Percentiles rank a stretch among this genome's conserved stretches.
Evolutionary conservation across 768 basidiomycete species (phyloP).

Genomic region (Trametes cubensis): DNA sequence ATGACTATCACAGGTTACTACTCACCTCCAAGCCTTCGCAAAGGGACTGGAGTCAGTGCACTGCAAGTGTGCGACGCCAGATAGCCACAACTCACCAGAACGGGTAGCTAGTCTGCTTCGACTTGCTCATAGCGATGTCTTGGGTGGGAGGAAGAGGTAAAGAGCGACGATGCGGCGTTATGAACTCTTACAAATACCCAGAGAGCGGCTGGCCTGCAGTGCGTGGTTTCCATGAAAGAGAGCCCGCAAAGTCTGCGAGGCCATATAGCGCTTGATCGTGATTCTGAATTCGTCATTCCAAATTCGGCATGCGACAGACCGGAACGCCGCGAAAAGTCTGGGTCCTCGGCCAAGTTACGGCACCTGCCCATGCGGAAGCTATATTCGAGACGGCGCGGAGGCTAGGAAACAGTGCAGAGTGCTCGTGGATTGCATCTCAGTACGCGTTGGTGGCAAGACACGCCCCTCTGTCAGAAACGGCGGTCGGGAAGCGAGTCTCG

Average conservation of each 20-base stretch:
- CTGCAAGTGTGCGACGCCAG: neutral
- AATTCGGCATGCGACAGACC: constrained; percentile 13
- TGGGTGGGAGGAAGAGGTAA: neutral
- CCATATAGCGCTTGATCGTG: constrained; percentile 13
- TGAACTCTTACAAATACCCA: constrained; percentile 13
- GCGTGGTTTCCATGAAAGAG: constrained; percentile 24
- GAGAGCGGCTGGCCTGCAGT: constrained; percentile 19
- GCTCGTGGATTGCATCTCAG: constrained; percentile 4
- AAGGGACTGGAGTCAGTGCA: neutral
- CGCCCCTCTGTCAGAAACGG: neutral
- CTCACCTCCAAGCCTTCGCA: constrained; percentile 39
- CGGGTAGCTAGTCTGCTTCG: constrained; percentile 28
- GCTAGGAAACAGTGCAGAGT: neutral
- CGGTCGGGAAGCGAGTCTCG: neutral
- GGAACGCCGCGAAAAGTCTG: constrained; percentile 3
- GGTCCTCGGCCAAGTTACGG: neutral
- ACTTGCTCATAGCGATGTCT: constrained; percentile 19
- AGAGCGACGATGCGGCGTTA: neutral
- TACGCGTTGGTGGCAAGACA: neutral
- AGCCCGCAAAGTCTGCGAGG: constrained; percentile 5
- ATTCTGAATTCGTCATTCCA: constrained; percentile 12
- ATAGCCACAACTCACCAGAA: constrained; percentile 32
- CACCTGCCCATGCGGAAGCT: neutral
- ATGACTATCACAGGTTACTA: neutral
- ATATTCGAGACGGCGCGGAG: neutral